Conservation (phyloP, 169 alveolate species). For the Plasmodium relictum region DNA sequence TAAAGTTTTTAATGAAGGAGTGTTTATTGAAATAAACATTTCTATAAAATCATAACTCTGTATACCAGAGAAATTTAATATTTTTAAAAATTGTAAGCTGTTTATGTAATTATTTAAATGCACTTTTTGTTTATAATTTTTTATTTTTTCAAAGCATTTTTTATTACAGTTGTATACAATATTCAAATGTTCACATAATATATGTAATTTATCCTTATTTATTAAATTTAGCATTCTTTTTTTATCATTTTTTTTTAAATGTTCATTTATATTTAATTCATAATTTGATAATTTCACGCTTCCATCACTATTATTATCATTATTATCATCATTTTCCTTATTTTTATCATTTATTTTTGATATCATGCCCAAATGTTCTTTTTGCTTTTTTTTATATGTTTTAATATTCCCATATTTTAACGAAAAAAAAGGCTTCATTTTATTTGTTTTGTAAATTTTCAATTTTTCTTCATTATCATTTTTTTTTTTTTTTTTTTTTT, state of each 20-base stretch:
- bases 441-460: too few species aligned
- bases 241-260: background rate
- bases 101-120: conserved; percentile 32
- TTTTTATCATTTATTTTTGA: too few species aligned
- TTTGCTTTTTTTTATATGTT: too few species aligned
- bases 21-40: conserved; percentile 37
- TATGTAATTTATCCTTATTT: conserved; percentile 17
- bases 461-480: too few species aligned
- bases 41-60: conserved; percentile 59
- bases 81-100: conserved; percentile 4
- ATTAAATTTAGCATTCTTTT: background rate
- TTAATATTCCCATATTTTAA: too few species aligned
- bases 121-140: conserved; percentile 48
- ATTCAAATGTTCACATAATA: conserved; percentile 47
- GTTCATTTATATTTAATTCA: background rate
- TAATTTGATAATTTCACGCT: background rate
- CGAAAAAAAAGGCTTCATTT: too few species aligned
- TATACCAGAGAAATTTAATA: conserved; percentile 46
- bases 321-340: background rate
- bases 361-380: too few species aligned
- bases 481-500: too few species aligned
- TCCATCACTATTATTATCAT: too few species aligned
- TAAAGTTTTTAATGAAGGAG: conserved; percentile 23
- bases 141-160: conserved; percentile 46
- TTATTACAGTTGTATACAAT: conserved; percentile 38